phyloP scores from a whole-genome alignment of 192 early-diverging fungal species.

The Backusella tuberculispora region DNA sequence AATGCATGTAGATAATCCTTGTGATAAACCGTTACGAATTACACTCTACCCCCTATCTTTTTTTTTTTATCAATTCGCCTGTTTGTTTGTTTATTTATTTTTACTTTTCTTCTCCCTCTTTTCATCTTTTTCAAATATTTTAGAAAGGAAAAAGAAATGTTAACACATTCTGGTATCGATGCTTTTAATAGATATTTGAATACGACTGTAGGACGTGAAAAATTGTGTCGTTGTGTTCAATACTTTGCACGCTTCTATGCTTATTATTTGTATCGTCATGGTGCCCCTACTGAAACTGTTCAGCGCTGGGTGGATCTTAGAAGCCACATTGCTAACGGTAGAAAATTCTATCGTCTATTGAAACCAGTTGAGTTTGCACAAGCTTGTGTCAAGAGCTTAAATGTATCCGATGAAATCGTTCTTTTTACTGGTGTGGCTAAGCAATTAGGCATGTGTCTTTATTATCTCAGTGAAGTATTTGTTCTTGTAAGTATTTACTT shows the following conservation, averaged over 20 bases:
- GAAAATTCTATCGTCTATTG: conserved; percentile 75
- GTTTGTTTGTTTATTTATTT: not conserved
- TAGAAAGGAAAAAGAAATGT: conserved; percentile 15
- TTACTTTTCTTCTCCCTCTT: not conserved
- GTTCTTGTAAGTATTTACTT: not conserved
- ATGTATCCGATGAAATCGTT: conserved; percentile 61
- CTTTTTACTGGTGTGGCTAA: conserved; percentile 54
- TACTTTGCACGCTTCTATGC: conserved; percentile 83
- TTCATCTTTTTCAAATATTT: not conserved
- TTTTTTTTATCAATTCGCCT: not conserved
- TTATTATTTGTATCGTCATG: conserved; percentile 61
- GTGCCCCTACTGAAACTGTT: conserved; percentile 58
- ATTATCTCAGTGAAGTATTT: conserved; percentile 47
- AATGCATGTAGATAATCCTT: conserved; percentile 9
- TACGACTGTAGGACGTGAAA: conserved; percentile 77
- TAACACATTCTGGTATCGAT: conserved; percentile 26
- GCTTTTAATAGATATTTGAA: conserved; percentile 50
- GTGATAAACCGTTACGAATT: not conserved
- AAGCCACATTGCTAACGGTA: conserved; percentile 56
- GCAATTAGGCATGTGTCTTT: conserved; percentile 61
- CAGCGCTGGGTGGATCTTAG: conserved; percentile 64
- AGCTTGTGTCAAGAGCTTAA: conserved; percentile 55
- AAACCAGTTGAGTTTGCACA: conserved; percentile 71
- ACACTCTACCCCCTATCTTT: not conserved
- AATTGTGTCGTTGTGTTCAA: conserved; percentile 79